Evolutionary conservation across 2,329 filamentous ascomycete species (phyloP).

Genomic region (Ophiocordyceps unilateralis): DNA sequence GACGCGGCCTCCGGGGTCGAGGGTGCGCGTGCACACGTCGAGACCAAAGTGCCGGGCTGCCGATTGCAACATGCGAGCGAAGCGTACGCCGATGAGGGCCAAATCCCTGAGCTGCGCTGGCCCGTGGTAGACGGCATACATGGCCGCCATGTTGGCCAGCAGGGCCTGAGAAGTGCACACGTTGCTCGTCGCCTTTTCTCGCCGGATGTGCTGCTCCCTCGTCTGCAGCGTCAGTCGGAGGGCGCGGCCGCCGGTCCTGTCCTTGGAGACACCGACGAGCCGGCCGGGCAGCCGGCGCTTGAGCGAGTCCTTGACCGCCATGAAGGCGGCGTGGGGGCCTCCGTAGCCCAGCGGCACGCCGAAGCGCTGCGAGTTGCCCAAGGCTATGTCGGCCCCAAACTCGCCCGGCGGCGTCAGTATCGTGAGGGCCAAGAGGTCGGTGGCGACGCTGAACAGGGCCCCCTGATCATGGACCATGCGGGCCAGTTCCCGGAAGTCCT

Average conservation of each 20-base stretch:
- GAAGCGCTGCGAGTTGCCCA: slow-evolving; percentile 81
- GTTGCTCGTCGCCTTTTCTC: slow-evolving; percentile 95
- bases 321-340: slow-evolving; percentile 93
- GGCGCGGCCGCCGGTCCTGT: slow-evolving; percentile 65
- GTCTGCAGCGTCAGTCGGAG: slow-evolving; percentile 79
- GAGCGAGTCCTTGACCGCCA: slow-evolving; percentile 76
- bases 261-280: slow-evolving; percentile 80
- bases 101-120: slow-evolving; percentile 70
- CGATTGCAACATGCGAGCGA: slow-evolving; percentile 51
- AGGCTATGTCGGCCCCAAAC: slow-evolving; percentile 88
- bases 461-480: slow-evolving; percentile 62
- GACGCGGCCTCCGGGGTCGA: slow-evolving; percentile 35
- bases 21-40: slow-evolving; percentile 40
- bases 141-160: slow-evolving; percentile 86
- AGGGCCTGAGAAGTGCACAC: slow-evolving; percentile 92
- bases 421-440: slow-evolving; percentile 76
- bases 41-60: slow-evolving; percentile 46
- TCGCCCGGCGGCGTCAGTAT: slow-evolving; percentile 79
- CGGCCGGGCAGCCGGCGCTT: slow-evolving; percentile 91
- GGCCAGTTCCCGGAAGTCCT: slow-evolving; percentile 57
- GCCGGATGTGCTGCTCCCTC: slow-evolving; percentile 85
- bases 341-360: slow-evolving; percentile 86
- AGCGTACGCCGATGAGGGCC: slow-evolving; percentile 58
- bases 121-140: slow-evolving; percentile 90
- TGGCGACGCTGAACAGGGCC: slow-evolving; percentile 71